These are phyloP conservation scores for Linderina pennispora DNA, from an alignment of 192 early-diverging fungal species.

Conservation along the genomic window DNA sequence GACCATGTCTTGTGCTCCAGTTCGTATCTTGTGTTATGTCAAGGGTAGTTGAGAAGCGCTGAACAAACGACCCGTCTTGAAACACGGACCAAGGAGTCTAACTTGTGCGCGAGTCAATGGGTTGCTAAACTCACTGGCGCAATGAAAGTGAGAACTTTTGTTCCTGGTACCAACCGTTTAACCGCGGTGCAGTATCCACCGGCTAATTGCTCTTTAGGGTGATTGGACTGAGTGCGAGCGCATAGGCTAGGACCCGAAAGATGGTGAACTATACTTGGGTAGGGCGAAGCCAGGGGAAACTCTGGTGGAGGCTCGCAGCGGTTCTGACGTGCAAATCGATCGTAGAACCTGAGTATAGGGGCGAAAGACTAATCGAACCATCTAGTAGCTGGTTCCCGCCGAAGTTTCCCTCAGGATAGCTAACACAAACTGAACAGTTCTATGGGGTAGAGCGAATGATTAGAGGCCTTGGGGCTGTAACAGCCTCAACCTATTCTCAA, in stretches of 20 bases:
- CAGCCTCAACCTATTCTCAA: slow-evolving; percentile 77
- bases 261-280: slow-evolving; percentile 81
- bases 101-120: slow-evolving; percentile 69
- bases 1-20: too few relatives aligned
- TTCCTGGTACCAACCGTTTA: slow-evolving; percentile 23
- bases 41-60: slow-evolving; percentile 59
- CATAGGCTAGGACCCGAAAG: slow-evolving; percentile 72
- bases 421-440: slow-evolving; percentile 68
- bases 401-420: slow-evolving; percentile 81
- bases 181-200: slow-evolving; percentile 50
- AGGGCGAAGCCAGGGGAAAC: slow-evolving; percentile 77
- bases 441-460: slow-evolving; percentile 82
- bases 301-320: slow-evolving; percentile 72
- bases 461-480: slow-evolving; percentile 72
- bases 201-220: slow-evolving; percentile 44
- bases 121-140: slow-evolving; percentile 43
- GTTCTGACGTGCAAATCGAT: slow-evolving; percentile 74
- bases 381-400: slow-evolving; percentile 82
- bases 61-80: slow-evolving; percentile 71
- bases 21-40: slow-evolving; percentile 5
- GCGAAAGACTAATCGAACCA: slow-evolving; percentile 82
- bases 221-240: slow-evolving; percentile 56
- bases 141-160: slow-evolving; percentile 50
- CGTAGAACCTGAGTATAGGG: slow-evolving; percentile 76
- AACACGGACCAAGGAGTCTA: slow-evolving; percentile 83